Percentiles rank a stretch among this genome's conserved stretches.
Conservation (phyloP, 2,329 filamentous ascomycete species). For the Monosporascus sp. region DNA sequence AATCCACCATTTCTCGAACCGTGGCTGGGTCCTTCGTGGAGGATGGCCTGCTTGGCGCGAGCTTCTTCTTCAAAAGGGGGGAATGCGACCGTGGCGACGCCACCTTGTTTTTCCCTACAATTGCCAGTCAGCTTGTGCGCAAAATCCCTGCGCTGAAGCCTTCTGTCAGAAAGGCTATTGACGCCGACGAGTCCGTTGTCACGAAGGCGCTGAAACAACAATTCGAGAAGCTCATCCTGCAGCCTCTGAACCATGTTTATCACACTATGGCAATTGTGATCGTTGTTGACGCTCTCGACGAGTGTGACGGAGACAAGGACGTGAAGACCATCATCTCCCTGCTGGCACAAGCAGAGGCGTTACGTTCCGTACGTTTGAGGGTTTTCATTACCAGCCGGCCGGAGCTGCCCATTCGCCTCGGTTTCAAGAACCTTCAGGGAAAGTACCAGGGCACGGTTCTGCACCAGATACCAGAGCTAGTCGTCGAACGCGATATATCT, state of each 20-base stretch:
- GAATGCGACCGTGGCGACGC: too few relatives aligned
- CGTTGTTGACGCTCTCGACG: constrained; percentile 31
- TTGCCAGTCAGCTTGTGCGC: too few relatives aligned
- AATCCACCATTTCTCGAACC: too few relatives aligned
- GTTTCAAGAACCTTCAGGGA: constrained; percentile 26
- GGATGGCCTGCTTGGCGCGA: too few relatives aligned
- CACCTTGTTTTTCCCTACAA: too few relatives aligned
- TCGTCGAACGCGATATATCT: constrained; percentile 32
- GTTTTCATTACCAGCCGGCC: constrained; percentile 39
- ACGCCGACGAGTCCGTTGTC: constrained; percentile 23
- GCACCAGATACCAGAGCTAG: constrained; percentile 25
- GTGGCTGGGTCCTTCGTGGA: too few relatives aligned
- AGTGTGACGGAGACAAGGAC: constrained; percentile 27
- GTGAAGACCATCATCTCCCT: constrained; percentile 24
- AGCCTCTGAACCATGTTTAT: constrained; percentile 16
- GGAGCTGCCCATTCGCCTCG: constrained; percentile 31
- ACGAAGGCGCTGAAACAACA: constrained; percentile 29
- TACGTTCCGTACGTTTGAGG: constrained; percentile 17
- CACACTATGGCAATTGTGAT: constrained; percentile 12
- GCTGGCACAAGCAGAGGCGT: constrained; percentile 8
- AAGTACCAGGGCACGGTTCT: constrained; percentile 28
- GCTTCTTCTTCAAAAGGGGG: too few relatives aligned
- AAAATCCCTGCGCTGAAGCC: too few relatives aligned
- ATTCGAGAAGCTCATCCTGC: constrained; percentile 34
- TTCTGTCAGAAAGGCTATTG: constrained; percentile 16